A percentile compares a stretch with the other conserved stretches of the same genome.
Conservation (phyloP, 345 rosid genomes). For the Euphorbia pulcherrima region DNA sequence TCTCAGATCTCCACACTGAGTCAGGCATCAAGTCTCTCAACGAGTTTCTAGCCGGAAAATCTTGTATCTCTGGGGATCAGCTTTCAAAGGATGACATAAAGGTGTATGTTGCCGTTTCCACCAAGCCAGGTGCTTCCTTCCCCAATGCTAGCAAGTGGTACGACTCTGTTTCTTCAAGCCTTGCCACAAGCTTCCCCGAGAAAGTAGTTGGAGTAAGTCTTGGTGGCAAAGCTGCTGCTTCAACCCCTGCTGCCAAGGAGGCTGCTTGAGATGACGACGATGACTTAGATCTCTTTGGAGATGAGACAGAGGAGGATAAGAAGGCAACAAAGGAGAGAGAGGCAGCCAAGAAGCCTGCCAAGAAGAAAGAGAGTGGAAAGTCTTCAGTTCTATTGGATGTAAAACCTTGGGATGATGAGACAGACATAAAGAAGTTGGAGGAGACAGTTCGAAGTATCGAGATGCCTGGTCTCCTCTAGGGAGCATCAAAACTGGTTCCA, state of each 20-base stretch:
- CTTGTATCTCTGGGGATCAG: constrained; percentile 61
- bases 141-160: constrained; percentile 84
- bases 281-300: constrained; percentile 89
- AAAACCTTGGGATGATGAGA: constrained; percentile 98
- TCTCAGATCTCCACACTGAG: constrained; percentile 81
- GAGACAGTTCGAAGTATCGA: constrained; percentile 58
- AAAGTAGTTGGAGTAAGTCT: constrained; percentile 72
- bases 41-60: constrained; percentile 60
- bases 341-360: constrained; percentile 60
- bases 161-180: constrained; percentile 52
- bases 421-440: constrained; percentile 93
- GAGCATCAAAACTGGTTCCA: constrained; percentile 82
- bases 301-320: constrained; percentile 95
- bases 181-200: constrained; percentile 75
- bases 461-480: constrained; percentile 91
- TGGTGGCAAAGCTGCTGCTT: constrained; percentile 49
- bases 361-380: constrained; percentile 88
- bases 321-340: constrained; percentile 90
- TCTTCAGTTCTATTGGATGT: constrained; percentile 88
- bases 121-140: constrained; percentile 56
- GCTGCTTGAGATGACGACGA: constrained; percentile 56
- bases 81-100: constrained; percentile 68
- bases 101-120: constrained; percentile 68
- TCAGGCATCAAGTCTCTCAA: constrained; percentile 78
- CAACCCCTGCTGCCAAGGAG: constrained; percentile 31